Evolutionary conservation across 2,329 filamentous ascomycete species (phyloP).

Genomic region (Sarocladium oryzae): DNA sequence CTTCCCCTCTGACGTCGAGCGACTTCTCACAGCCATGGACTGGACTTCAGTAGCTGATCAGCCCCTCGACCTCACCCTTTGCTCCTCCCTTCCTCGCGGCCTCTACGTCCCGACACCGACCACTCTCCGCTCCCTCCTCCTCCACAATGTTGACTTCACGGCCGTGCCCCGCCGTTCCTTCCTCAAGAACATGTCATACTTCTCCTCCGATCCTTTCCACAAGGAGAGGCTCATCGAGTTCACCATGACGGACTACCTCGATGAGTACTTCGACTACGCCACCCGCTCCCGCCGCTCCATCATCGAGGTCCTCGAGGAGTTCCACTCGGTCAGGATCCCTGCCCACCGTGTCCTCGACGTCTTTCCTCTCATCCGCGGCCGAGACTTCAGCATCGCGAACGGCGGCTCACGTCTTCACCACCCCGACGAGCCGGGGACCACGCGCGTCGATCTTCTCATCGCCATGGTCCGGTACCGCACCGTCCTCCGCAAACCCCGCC

Average conservation of each 20-base stretch:
- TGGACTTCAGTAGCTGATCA: constrained; percentile 71
- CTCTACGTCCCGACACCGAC: constrained; percentile 29
- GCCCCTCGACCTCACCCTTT: constrained; percentile 47
- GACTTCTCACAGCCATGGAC: constrained; percentile 69
- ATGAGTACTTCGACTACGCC: constrained; percentile 95
- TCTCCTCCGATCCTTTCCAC: constrained; percentile 66
- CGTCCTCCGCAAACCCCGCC: constrained; percentile 72
- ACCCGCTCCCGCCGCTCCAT: constrained; percentile 85
- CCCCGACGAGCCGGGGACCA: constrained; percentile 20
- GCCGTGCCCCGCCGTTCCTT: constrained; percentile 85
- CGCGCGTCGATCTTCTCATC: constrained; percentile 64
- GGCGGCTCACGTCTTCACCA: constrained; percentile 43
- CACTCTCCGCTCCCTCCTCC: constrained; percentile 71
- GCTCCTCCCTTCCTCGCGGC: constrained; percentile 24
- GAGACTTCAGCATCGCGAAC: constrained; percentile 89
- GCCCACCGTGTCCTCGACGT: constrained; percentile 64
- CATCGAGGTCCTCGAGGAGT: constrained; percentile 86
- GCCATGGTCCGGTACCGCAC: constrained; percentile 91
- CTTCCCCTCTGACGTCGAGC: constrained; percentile 71
- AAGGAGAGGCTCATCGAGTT: constrained; percentile 80
- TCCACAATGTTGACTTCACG: constrained; percentile 80
- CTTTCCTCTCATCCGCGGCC: constrained; percentile 76
- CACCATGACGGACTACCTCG: constrained; percentile 67
- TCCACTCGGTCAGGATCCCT: constrained; percentile 75
- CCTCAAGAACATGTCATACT: constrained; percentile 71